Conservation (phyloP, 345 rosid genomes). For the Abelmoschus esculentus region DNA sequence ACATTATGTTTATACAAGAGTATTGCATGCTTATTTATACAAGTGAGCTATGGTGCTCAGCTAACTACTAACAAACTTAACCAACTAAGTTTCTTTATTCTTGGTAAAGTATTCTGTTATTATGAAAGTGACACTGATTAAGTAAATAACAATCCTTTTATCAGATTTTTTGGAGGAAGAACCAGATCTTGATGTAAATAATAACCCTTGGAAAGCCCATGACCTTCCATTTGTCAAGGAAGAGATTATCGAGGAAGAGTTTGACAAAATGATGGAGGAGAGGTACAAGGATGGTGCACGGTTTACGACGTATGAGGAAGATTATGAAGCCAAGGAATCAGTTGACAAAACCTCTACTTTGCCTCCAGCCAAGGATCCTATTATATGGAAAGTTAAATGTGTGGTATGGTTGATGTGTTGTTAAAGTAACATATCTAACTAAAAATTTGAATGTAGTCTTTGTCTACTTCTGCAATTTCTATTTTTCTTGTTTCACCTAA, state of each 20-base stretch:
- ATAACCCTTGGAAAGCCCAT: slow-evolving; percentile 28
- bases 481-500: slow-evolving; percentile 5
- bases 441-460: background rate
- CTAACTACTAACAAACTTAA: too few relatives aligned
- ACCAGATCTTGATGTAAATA: slow-evolving; percentile 32
- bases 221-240: slow-evolving; percentile 51
- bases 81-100: too few relatives aligned
- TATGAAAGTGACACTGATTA: background rate
- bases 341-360: slow-evolving; percentile 42
- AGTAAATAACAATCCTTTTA: background rate
- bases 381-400: slow-evolving; percentile 90
- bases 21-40: too few relatives aligned
- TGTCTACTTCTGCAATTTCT: background rate
- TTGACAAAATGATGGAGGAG: slow-evolving; percentile 80
- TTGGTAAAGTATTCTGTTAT: too few relatives aligned
- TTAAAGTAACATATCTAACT: background rate
- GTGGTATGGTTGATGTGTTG: slow-evolving; percentile 36
- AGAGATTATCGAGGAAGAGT: slow-evolving; percentile 76
- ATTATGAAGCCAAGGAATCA: slow-evolving; percentile 44
- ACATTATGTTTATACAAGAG: too few relatives aligned
- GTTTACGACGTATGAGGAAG: slow-evolving; percentile 46
- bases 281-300: slow-evolving; percentile 49
- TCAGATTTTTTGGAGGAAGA: slow-evolving; percentile 49
- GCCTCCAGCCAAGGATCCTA: slow-evolving; percentile 52
- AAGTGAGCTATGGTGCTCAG: too few relatives aligned